Evolutionary conservation across 1,139 yeast species (phyloP).

Genomic region (Sugiyamaella neomexicana): DNA sequence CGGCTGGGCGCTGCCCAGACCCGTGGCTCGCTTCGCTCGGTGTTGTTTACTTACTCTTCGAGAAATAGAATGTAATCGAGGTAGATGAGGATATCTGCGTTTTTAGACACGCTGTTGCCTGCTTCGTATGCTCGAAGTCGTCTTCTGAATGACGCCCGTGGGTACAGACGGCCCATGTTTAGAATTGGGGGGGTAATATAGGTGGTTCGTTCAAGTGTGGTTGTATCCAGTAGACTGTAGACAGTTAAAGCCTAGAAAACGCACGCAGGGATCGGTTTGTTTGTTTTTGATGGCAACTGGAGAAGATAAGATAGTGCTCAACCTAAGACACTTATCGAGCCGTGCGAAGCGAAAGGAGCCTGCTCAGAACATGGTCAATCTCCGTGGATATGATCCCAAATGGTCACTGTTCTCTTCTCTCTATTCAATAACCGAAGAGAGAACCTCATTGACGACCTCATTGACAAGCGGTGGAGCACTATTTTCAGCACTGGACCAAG

Average conservation of each 20-base stretch:
- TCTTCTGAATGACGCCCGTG: slow-evolving; percentile 23
- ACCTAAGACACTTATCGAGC: not conserved
- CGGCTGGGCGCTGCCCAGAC: not conserved
- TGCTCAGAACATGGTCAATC: not conserved
- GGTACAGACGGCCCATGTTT: slow-evolving; percentile 27
- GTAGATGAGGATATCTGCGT: slow-evolving; percentile 28
- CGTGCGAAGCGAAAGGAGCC: not conserved
- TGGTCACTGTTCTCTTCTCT: no score
- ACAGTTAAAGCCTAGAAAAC: no score
- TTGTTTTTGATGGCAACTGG: not conserved
- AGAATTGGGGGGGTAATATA: no score
- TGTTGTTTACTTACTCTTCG: slow-evolving; percentile 22
- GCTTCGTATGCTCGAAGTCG: slow-evolving; percentile 17
- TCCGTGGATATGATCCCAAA: no score
- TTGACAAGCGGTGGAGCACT: no score
- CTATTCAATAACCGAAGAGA: no score
- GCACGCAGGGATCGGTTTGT: not conserved
- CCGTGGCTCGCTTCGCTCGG: no score
- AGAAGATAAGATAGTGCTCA: not conserved
- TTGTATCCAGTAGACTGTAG: no score
- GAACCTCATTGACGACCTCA: no score
- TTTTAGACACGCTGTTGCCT: slow-evolving; percentile 18
- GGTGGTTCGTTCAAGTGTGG: no score
- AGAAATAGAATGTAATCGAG: slow-evolving; percentile 32
- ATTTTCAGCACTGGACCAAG: no score